Base-by-base conservation (phyloP, 2,329 filamentous ascomycete species). In the Cercospora zeina region DNA sequence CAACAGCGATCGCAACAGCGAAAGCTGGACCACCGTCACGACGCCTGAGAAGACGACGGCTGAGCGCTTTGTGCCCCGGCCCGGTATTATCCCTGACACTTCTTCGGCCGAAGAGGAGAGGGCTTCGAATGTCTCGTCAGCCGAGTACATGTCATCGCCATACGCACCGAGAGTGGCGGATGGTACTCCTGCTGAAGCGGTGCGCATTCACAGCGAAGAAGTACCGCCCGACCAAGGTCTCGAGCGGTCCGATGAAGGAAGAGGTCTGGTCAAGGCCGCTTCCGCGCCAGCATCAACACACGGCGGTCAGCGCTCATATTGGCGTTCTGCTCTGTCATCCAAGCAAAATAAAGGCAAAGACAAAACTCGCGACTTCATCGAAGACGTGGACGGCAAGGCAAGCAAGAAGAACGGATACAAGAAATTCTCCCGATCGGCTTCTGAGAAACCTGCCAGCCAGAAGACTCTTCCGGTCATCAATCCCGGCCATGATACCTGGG, bases 401-500 rank as follows among this genome's bases (percentile, higher is more conserved):
- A 37, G 30, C 14, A 37, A 34, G 11, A 50, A 34, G 19, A 31
- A 34, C 27, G 37, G 37, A 16, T 4, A 47, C 21, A 58, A 16
- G 21, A 34, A 27, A 24, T 39, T 56, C 39, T n/a, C 36, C 16
- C 30, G n/a, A 42, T 21, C 54, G 8, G 34, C 54, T 30, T n/a
- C 54, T 14, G 16, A 36, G n/a, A 47, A 11, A 1, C 24, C 27
- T 1, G 36, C 14, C 27, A 31, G 31, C 30, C 58, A 42, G 13
- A 37, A 37, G 27, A 47, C 30, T 10, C 33, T 36, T 36, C 61
- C 55, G 2, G 49, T 63, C 1, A 36, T 47, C 24, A 42, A 63
- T 33, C 61, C 61, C 16, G 61, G 61, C 14, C 58, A 63, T 39
- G 61, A 63, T 7, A 58, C 55, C 9, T 63, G 61, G 61, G n/a